Conservation (phyloP, 352 stramenopile genomes). For the Phytophthora crassamura region DNA sequence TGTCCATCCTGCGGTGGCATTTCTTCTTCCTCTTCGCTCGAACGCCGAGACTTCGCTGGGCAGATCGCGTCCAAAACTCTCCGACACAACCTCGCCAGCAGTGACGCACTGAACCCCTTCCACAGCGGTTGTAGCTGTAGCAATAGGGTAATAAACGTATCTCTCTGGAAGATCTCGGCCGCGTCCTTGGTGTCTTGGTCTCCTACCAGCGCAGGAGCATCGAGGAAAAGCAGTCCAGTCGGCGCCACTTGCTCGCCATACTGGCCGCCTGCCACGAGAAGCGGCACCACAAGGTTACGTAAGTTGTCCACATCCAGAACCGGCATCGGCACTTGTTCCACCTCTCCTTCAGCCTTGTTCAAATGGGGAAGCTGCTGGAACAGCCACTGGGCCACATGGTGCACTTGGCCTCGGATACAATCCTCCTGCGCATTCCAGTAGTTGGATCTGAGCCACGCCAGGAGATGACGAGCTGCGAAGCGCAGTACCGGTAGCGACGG, state of each 20-base stretch:
- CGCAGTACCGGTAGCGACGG: constrained; percentile 90
- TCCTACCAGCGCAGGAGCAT: constrained; percentile 9
- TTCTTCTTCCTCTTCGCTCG: constrained; percentile 21
- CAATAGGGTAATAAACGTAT: constrained; percentile 48
- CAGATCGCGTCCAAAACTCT: constrained; percentile 46
- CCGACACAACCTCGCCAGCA: constrained; percentile 58
- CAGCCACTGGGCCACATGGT: constrained; percentile 49
- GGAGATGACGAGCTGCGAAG: constrained; percentile 85
- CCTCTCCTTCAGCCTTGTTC: background rate
- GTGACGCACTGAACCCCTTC: constrained; percentile 55
- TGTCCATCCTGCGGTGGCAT: constrained; percentile 1
- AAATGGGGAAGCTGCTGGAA: constrained; percentile 38
- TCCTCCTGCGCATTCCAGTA: constrained; percentile 90
- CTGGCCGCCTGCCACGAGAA: constrained; percentile 70
- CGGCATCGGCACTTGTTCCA: constrained; percentile 4
- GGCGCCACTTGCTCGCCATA: constrained; percentile 54
- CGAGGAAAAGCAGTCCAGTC: constrained; percentile 55
- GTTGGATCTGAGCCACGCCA: constrained; percentile 87
- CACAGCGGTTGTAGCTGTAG: constrained; percentile 62
- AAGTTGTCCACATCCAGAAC: constrained; percentile 58
- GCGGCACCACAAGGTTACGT: constrained; percentile 61
- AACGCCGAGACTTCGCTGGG: constrained; percentile 6
- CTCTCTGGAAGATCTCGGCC: constrained; percentile 28
- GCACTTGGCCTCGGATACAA: constrained; percentile 54
- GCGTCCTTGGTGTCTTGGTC: constrained; percentile 7